Conservation (phyloP, 208 protist genomes). For the Tetramitus jugosus region DNA sequence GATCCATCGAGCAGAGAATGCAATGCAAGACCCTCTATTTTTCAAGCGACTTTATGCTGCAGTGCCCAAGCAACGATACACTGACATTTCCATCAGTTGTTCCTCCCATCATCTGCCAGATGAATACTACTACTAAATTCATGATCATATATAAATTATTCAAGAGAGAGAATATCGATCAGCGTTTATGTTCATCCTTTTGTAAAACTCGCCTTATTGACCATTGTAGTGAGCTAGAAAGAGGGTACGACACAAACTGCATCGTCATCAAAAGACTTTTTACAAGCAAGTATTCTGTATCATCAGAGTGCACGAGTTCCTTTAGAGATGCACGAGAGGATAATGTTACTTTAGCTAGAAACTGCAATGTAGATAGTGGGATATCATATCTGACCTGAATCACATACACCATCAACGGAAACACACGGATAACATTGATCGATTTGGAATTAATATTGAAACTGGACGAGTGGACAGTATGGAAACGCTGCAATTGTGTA, state of each 20-base stretch:
- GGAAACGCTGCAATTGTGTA: slow-evolving; percentile 95
- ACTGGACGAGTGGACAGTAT: slow-evolving; percentile 95
- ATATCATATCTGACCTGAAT: background rate
- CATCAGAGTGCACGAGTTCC: slow-evolving; percentile 49
- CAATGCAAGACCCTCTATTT: too few relatives aligned
- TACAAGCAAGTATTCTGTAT: too few relatives aligned
- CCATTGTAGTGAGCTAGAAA: slow-evolving; percentile 47
- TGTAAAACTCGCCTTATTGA: slow-evolving; percentile 88
- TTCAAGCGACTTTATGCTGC: too few relatives aligned
- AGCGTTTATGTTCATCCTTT: too few relatives aligned
- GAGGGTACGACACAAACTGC: background rate
- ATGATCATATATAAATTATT: too few relatives aligned
- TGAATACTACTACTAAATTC: too few relatives aligned
- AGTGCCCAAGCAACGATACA: too few relatives aligned
- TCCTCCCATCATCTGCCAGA: too few relatives aligned
- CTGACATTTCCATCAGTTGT: too few relatives aligned
- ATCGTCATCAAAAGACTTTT: background rate
- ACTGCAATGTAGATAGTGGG: slow-evolving; percentile 78
- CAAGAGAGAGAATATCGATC: too few relatives aligned
- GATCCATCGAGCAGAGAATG: too few relatives aligned
- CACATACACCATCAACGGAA: background rate
- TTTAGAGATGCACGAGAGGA: slow-evolving; percentile 98
- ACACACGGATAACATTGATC: slow-evolving; percentile 47
- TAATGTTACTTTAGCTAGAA: slow-evolving; percentile 97
- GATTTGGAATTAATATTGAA: slow-evolving; percentile 96